These are phyloP conservation scores for Hygrocybe punicea DNA, from an alignment of 768 basidiomycete genomes.

Conservation along the genomic window DNA sequence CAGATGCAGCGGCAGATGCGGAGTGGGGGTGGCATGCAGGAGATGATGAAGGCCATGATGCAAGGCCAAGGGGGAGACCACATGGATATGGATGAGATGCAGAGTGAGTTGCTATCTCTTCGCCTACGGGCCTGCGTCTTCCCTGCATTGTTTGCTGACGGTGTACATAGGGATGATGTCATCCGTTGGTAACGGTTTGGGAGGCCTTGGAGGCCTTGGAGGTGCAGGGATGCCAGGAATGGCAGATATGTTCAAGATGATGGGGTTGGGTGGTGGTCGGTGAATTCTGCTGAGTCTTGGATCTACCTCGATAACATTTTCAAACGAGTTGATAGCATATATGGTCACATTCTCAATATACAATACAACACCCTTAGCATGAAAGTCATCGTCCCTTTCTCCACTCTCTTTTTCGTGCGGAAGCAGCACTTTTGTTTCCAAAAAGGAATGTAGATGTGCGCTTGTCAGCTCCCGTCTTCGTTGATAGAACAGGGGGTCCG, in stretches of 20 bases:
- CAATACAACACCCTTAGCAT: background rate
- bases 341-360: background rate
- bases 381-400: conserved; percentile 37
- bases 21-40: conserved; percentile 86
- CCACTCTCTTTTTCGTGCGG: conserved; percentile 57
- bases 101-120: conserved; percentile 50
- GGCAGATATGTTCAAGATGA: conserved; percentile 83
- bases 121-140: conserved; percentile 7
- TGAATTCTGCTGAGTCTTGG: conserved; percentile 16
- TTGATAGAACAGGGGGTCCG: conserved; percentile 52
- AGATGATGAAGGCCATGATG: conserved; percentile 99
- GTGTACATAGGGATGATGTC: conserved; percentile 73
- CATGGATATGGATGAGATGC: conserved; percentile 92
- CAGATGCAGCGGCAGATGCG: conserved; percentile 85
- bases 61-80: conserved; percentile 89
- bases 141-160: conserved; percentile 8
- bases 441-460: conserved; percentile 78
- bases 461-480: conserved; percentile 79
- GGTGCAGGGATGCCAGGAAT: conserved; percentile 64
- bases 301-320: no score
- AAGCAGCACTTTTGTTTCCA: conserved; percentile 67
- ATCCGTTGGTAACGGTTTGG: conserved; percentile 71
- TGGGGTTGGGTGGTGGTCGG: conserved; percentile 67
- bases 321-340: no score
- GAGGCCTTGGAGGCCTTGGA: conserved; percentile 56